These are phyloP conservation scores for Trichoderma endophyticum DNA, from an alignment of 2,329 filamentous ascomycete genomes.

Conservation along the genomic window DNA sequence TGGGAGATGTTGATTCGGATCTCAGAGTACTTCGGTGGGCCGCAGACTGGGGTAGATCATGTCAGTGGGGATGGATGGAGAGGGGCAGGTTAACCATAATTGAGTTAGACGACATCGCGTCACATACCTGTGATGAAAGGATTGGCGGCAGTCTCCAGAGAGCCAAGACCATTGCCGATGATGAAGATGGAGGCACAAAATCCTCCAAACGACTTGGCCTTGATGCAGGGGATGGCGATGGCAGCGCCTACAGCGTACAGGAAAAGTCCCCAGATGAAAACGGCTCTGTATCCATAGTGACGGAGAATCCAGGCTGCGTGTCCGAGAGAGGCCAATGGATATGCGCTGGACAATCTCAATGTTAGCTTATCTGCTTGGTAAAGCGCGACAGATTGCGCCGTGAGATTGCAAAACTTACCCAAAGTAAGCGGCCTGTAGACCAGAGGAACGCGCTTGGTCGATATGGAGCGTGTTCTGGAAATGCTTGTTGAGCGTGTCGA, in stretches of 20 bases:
- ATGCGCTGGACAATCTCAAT: conserved; percentile 43
- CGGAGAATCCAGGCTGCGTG: conserved; percentile 62
- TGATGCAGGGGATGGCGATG: conserved; percentile 54
- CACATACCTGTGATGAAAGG: conserved; percentile 61
- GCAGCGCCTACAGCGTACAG: conserved; percentile 64
- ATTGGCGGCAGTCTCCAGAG: conserved; percentile 75
- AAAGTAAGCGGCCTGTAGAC: conserved; percentile 52
- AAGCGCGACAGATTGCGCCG: conserved; percentile 24
- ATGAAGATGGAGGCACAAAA: conserved; percentile 73
- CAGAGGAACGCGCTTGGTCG: conserved; percentile 42
- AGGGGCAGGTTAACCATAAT: background rate
- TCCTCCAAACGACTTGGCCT: conserved; percentile 64
- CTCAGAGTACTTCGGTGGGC: conserved; percentile 67
- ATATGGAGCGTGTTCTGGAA: conserved; percentile 48
- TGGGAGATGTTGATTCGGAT: conserved; percentile 74
- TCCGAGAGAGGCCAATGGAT: conserved; percentile 67
- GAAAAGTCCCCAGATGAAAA: conserved; percentile 65
- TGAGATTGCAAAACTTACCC: conserved; percentile 44
- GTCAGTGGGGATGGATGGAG: background rate
- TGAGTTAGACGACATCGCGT: conserved; percentile 20
- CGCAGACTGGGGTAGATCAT: conserved; percentile 35
- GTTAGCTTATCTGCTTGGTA: background rate
- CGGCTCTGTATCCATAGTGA: conserved; percentile 62
- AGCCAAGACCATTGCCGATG: conserved; percentile 69
- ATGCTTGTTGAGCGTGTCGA: conserved; percentile 49